Conservation (phyloP, 2,329 filamentous ascomycete genomes). For the Colletotrichum caudatum region DNA sequence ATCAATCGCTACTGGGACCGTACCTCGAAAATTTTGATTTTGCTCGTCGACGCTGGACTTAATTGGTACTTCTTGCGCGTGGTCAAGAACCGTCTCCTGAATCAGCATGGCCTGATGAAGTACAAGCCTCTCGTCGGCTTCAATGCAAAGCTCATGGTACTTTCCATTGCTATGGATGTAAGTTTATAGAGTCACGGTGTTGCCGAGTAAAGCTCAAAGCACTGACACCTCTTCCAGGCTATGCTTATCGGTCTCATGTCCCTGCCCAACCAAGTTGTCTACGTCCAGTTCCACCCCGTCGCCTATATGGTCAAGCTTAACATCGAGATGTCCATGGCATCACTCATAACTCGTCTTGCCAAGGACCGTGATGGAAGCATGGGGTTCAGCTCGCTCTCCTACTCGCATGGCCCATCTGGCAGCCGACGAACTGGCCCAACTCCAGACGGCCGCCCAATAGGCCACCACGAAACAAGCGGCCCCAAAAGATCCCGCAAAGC, state of each 20-base stretch:
- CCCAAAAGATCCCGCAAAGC: slow-evolving; percentile 12
- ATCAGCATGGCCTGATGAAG: slow-evolving; percentile 61
- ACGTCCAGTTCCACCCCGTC: slow-evolving; percentile 64
- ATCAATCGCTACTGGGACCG: slow-evolving; percentile 67
- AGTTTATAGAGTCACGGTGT: slow-evolving; percentile 25
- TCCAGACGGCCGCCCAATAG: neutral
- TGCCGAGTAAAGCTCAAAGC: accelerated
- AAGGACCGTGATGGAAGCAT: slow-evolving; percentile 33
- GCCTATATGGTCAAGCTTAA: slow-evolving; percentile 67
- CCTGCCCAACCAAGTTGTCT: slow-evolving; percentile 50
- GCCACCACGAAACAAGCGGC: slow-evolving; percentile 5
- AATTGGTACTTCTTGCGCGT: slow-evolving; percentile 65
- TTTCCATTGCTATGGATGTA: slow-evolving; percentile 64
- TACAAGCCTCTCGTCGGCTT: slow-evolving; percentile 63
- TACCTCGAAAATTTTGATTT: slow-evolving; percentile 63
- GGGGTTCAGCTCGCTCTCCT: slow-evolving; percentile 35
- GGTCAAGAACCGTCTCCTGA: slow-evolving; percentile 60
- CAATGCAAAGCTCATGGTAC: slow-evolving; percentile 61
- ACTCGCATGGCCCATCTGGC: slow-evolving; percentile 12
- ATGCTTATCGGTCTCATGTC: slow-evolving; percentile 53
- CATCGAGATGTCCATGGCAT: slow-evolving; percentile 67
- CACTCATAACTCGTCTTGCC: slow-evolving; percentile 57
- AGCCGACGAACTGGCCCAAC: slow-evolving; percentile 7
- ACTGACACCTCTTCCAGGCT: slow-evolving; percentile 28
- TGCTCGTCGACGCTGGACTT: slow-evolving; percentile 62